These are phyloP conservation scores for Metschnikowia bowlesiae DNA, from an alignment of 805 yeast species.

Conservation along the genomic window DNA sequence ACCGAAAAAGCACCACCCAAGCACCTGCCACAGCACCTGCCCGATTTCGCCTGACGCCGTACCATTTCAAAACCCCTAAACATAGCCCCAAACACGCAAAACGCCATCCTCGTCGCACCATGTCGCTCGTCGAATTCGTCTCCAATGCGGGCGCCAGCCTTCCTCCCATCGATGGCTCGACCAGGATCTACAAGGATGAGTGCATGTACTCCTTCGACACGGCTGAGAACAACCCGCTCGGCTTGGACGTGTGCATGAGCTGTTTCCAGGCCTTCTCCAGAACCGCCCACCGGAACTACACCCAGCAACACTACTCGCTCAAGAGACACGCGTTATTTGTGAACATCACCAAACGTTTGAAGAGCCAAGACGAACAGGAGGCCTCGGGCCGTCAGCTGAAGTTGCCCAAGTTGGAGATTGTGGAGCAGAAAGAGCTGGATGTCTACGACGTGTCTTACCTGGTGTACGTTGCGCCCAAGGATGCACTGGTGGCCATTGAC, in stretches of 20 bases:
- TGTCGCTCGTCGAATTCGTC: slow-evolving; percentile 8
- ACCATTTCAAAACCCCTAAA: not conserved
- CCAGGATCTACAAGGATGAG: slow-evolving; percentile 73
- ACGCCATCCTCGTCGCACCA: not conserved
- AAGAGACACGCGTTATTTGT: slow-evolving; percentile 55
- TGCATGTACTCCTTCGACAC: slow-evolving; percentile 84
- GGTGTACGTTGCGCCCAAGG: slow-evolving; percentile 36
- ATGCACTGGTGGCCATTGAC: slow-evolving; percentile 23
- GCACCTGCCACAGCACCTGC: too few species aligned
- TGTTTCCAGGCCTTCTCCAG: slow-evolving; percentile 72
- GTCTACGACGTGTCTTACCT: slow-evolving; percentile 45
- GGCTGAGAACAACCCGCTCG: slow-evolving; percentile 44
- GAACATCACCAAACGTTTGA: slow-evolving; percentile 51
- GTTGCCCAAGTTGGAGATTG: slow-evolving; percentile 63
- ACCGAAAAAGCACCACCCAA: too few species aligned
- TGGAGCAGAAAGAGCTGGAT: slow-evolving; percentile 59
- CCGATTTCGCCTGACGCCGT: not conserved
- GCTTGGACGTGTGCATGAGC: slow-evolving; percentile 70
- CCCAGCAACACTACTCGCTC: slow-evolving; percentile 50
- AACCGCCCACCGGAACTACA: slow-evolving; percentile 40
- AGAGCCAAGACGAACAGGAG: slow-evolving; percentile 23
- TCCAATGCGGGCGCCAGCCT: slow-evolving; percentile 12
- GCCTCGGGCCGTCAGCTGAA: slow-evolving; percentile 29
- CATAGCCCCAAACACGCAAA: too few species aligned
- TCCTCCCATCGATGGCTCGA: slow-evolving; percentile 19